Percentiles rank a stretch among this genome's conserved stretches.
Conservation (phyloP, 164 flowering plant species). For the Vitis cinerea region DNA sequence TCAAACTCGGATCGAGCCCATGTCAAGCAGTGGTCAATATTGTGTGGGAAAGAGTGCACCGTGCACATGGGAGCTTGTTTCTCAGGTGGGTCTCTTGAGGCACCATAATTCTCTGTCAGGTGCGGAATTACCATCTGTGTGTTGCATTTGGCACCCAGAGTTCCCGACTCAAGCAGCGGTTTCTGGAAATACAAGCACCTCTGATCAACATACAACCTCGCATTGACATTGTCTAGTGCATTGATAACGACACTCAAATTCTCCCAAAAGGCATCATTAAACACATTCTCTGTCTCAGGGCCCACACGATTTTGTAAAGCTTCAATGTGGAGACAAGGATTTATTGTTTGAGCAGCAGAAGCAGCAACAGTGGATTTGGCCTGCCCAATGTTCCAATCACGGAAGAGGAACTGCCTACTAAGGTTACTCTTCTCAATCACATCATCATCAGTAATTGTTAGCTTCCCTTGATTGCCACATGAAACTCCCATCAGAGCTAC, state of each 20-base stretch:
- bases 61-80: constrained; percentile 97
- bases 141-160: constrained; percentile 89
- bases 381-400: constrained; percentile 95
- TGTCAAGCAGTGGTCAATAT: constrained; percentile 88
- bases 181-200: constrained; percentile 88
- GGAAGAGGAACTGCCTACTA: constrained; percentile 86
- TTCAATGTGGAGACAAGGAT: constrained; percentile 56
- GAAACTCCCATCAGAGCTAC: constrained; percentile 81
- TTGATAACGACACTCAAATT: constrained; percentile 66
- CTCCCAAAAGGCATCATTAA: constrained; percentile 85
- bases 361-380: constrained; percentile 94
- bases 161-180: constrained; percentile 88
- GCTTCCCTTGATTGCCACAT: constrained; percentile 60
- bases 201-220: constrained; percentile 80
- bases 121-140: constrained; percentile 95
- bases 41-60: constrained; percentile 89
- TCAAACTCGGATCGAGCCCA: constrained; percentile 97
- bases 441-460: constrained; percentile 87
- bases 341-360: constrained; percentile 62
- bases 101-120: constrained; percentile 84
- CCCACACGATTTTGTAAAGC: constrained; percentile 84
- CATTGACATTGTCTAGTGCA: constrained; percentile 87
- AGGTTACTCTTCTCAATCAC: constrained; percentile 94
- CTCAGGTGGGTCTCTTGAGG: constrained; percentile 91
- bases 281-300: constrained; percentile 81